These are phyloP conservation scores for Melastoma malabathricum DNA, from an alignment of 345 rosid species.

Conservation along the genomic window DNA sequence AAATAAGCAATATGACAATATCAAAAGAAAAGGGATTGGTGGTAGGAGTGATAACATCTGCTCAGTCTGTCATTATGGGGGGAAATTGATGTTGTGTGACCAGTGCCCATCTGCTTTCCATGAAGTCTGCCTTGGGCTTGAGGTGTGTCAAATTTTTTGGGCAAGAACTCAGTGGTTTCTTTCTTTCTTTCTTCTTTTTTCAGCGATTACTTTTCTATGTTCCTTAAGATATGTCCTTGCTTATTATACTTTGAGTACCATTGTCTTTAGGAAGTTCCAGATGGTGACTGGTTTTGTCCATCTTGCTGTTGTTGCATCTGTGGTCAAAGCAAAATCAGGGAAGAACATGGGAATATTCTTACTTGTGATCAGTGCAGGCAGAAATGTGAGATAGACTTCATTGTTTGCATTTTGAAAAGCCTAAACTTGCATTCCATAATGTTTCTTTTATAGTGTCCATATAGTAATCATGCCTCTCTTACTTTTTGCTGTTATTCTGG, in stretches of 20 bases:
- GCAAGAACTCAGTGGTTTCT: neutral
- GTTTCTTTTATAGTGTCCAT: neutral
- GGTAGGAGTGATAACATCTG: slow-evolving; percentile 48
- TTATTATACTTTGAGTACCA: neutral
- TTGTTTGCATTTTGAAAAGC: neutral
- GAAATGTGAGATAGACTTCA: slow-evolving; percentile 18
- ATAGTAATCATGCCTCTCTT: neutral
- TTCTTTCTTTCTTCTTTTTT: neutral
- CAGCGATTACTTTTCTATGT: slow-evolving; percentile 6
- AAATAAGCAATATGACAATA: slow-evolving; percentile 8
- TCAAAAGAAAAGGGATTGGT: slow-evolving; percentile 17
- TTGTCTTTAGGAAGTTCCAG: slow-evolving; percentile 24
- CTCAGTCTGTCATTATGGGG: slow-evolving; percentile 69
- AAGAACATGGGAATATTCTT: slow-evolving; percentile 9
- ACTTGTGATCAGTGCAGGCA: slow-evolving; percentile 47
- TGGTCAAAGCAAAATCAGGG: slow-evolving; percentile 14
- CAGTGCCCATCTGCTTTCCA: slow-evolving; percentile 77
- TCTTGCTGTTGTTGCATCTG: slow-evolving; percentile 61
- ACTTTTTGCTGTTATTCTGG: slow-evolving; percentile 1
- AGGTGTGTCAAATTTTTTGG: slow-evolving; percentile 21
- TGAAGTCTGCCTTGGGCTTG: slow-evolving; percentile 45
- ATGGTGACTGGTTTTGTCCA: slow-evolving; percentile 71
- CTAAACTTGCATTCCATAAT: neutral
- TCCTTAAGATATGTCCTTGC: neutral
- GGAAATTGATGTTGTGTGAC: slow-evolving; percentile 61